phyloP scores from a whole-genome alignment of 2,329 filamentous ascomycete genomes.

The Aspergillus neotritici region DNA sequence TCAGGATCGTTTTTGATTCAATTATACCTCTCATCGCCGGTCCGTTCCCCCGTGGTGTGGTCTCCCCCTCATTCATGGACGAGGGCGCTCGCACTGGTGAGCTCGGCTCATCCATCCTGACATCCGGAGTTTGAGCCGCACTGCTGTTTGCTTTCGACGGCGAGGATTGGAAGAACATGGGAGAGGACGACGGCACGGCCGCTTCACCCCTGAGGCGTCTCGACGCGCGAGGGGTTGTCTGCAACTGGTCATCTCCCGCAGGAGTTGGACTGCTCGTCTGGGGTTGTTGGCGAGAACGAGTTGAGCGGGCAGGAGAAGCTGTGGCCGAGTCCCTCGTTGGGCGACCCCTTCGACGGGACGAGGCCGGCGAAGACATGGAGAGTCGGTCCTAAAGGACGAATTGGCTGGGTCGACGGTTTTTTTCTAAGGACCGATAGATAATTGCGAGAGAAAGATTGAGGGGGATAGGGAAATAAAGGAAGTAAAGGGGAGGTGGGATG shows the following conservation, averaged over 20 bases:
- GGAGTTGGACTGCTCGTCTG: slow-evolving; percentile 30
- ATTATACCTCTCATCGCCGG: slow-evolving; percentile 36
- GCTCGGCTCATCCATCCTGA: slow-evolving; percentile 42
- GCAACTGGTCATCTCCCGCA: slow-evolving; percentile 16
- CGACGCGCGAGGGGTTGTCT: slow-evolving; percentile 44
- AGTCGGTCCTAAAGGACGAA: slow-evolving; percentile 7
- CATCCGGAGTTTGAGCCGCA: slow-evolving; percentile 36
- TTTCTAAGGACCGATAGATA: slow-evolving; percentile 5
- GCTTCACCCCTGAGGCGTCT: slow-evolving; percentile 36
- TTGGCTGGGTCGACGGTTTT: slow-evolving; percentile 1
- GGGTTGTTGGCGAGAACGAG: slow-evolving; percentile 28
- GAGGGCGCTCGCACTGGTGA: slow-evolving; percentile 43
- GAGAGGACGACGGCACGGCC: slow-evolving; percentile 63
- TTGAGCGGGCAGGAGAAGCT: slow-evolving; percentile 34
- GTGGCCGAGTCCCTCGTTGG: slow-evolving; percentile 36
- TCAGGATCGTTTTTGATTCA: not conserved
- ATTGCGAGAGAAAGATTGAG: not conserved
- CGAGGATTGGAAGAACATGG: slow-evolving; percentile 68
- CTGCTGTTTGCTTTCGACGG: slow-evolving; percentile 44
- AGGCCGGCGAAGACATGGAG: slow-evolving; percentile 42
- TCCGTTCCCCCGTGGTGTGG: slow-evolving; percentile 38
- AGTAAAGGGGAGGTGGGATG: not conserved
- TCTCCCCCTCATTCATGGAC: slow-evolving; percentile 37
- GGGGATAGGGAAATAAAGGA: not conserved
- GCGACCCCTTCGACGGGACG: slow-evolving; percentile 37